Evolutionary conservation across 176 grass and related monocot species (phyloP).

Genomic region (Oryza rufipogon): DNA sequence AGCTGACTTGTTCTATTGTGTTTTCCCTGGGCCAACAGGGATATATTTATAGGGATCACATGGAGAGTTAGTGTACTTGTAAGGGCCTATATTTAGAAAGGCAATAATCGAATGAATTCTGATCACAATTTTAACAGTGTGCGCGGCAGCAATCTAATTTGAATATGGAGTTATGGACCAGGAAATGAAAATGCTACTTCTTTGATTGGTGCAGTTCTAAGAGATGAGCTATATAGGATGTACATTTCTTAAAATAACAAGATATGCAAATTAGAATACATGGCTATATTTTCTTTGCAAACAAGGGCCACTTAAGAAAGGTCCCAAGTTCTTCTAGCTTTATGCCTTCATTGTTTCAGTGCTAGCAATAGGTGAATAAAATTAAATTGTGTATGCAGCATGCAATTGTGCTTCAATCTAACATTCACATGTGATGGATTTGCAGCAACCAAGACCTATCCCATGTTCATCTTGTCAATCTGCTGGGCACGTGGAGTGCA

Average conservation of each 20-base stretch:
- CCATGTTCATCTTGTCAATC: conserved; percentile 80
- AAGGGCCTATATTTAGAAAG: neutral
- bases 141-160: neutral
- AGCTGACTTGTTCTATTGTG: neutral
- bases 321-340: conserved; percentile 23
- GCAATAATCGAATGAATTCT: neutral
- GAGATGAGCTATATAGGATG: conserved; percentile 1
- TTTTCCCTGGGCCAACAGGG: neutral
- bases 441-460: conserved; percentile 88
- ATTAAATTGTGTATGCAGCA: neutral
- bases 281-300: neutral
- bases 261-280: neutral
- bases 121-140: neutral
- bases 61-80: neutral
- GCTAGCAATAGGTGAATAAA: conserved; percentile 5
- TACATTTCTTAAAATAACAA: conserved; percentile 26
- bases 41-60: neutral
- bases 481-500: conserved; percentile 82
- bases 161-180: neutral
- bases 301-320: conserved; percentile 22
- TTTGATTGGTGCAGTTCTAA: neutral
- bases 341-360: conserved; percentile 18
- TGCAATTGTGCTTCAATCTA: conserved; percentile 3
- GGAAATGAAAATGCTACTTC: conserved; percentile 22
- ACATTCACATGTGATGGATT: conserved; percentile 46